phyloP scores from a whole-genome alignment of 2,329 filamentous ascomycete species.

The Stagonosporopsis chrysanthemi region DNA sequence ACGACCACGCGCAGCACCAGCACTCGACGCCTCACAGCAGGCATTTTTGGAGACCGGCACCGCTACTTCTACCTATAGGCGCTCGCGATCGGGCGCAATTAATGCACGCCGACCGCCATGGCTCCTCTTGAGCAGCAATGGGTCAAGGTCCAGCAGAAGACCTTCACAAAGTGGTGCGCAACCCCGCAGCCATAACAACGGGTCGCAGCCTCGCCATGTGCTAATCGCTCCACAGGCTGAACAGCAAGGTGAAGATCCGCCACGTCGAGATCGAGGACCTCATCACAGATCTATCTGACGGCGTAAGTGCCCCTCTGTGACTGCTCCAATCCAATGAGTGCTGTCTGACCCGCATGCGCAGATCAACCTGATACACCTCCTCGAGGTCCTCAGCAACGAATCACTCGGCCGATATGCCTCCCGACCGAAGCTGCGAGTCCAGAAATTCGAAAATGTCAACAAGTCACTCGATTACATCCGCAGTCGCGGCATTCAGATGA shows the following conservation, averaged over 20 bases:
- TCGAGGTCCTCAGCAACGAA: constrained; percentile 94
- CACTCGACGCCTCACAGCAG: constrained; percentile 2
- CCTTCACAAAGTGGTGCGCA: constrained; percentile 93
- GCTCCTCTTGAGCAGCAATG: constrained; percentile 67
- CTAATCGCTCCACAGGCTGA: constrained; percentile 71
- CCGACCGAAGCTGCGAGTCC: constrained; percentile 93
- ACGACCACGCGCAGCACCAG: constrained; percentile 36
- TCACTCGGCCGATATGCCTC: constrained; percentile 96
- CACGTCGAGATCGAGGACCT: constrained; percentile 84
- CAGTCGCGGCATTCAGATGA: constrained; percentile 90
- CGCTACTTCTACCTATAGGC: constrained; percentile 36
- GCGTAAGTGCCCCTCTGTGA: constrained; percentile 66
- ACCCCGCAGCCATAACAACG: constrained; percentile 19
- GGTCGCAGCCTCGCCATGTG: constrained; percentile 18
- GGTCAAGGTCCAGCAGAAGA: constrained; percentile 92
- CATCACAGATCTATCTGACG: constrained; percentile 88
- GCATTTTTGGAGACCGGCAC: constrained; percentile 17
- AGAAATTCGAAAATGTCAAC: constrained; percentile 98
- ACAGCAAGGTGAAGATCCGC: constrained; percentile 87
- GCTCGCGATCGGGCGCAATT: constrained; percentile 21
- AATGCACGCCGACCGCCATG: constrained; percentile 47
- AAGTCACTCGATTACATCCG: constrained; percentile 93
- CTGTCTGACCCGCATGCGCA: constrained; percentile 47
- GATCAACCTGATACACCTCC: constrained; percentile 94
- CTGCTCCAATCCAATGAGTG: constrained; percentile 12